phyloP scores from a whole-genome alignment of 768 basidiomycete species.

The Kwoniella mangroviensis region DNA sequence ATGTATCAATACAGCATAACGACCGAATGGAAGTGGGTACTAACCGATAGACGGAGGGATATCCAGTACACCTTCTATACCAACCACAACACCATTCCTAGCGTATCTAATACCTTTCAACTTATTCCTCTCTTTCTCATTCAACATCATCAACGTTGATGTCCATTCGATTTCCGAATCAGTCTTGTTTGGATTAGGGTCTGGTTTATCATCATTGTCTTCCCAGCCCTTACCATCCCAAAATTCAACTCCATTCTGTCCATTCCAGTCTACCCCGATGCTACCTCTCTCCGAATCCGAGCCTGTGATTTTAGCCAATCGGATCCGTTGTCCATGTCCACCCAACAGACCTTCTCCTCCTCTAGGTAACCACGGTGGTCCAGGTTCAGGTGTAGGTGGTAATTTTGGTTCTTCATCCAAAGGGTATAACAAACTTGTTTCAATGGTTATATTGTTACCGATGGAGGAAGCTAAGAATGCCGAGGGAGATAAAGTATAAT shows the following conservation, averaged over 20 bases:
- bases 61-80: slow-evolving; percentile 73
- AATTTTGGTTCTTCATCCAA: slow-evolving; percentile 63
- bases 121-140: slow-evolving; percentile 58
- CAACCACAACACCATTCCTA: slow-evolving; percentile 77
- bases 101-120: slow-evolving; percentile 66
- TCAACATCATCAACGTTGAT: background rate
- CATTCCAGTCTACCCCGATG: slow-evolving; percentile 68
- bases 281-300: slow-evolving; percentile 56
- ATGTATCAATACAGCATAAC: background rate
- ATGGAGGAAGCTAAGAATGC: slow-evolving; percentile 58
- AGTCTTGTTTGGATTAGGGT: background rate
- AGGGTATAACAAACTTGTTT: slow-evolving; percentile 57
- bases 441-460: slow-evolving; percentile 51
- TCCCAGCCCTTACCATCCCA: slow-evolving; percentile 54
- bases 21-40: slow-evolving; percentile 36
- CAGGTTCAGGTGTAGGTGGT: slow-evolving; percentile 71
- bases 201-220: slow-evolving; percentile 22
- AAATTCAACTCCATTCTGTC: slow-evolving; percentile 67
- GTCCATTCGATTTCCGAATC: slow-evolving; percentile 9
- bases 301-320: slow-evolving; percentile 62
- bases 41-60: slow-evolving; percentile 75
- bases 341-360: slow-evolving; percentile 78
- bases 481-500: slow-evolving; percentile 67
- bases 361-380: slow-evolving; percentile 82
- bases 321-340: slow-evolving; percentile 77